Evolutionary conservation across 805 yeast species (phyloP).

Genomic region (Groenewaldozyma tartarivorans): DNA sequence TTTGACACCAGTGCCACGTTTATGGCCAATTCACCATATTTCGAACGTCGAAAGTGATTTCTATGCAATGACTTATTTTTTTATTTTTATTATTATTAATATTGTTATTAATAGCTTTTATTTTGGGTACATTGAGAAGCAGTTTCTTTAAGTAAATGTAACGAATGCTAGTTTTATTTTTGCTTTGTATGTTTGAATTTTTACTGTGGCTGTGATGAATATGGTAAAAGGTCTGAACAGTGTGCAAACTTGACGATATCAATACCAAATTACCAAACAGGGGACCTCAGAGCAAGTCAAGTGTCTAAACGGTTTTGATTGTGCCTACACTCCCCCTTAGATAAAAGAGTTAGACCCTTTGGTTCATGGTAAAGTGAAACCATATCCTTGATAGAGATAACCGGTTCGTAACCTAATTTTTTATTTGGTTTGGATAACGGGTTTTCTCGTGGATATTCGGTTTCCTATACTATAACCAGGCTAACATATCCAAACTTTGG

Average conservation of each 20-base stretch:
- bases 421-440: too few species aligned
- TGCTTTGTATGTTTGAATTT: background rate
- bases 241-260: background rate
- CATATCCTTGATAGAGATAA: too few species aligned
- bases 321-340: background rate
- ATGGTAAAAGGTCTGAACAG: conserved; percentile 8
- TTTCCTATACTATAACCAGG: too few species aligned
- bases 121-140: background rate
- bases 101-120: background rate
- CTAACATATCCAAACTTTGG: too few species aligned
- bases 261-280: too few species aligned
- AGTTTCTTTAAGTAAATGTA: background rate
- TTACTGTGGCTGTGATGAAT: conserved; percentile 6
- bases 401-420: background rate
- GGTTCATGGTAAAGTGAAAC: too few species aligned
- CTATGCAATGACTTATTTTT: background rate
- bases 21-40: conserved; percentile 65
- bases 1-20: conserved; percentile 64
- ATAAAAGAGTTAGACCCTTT: too few species aligned
- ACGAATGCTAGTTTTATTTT: background rate
- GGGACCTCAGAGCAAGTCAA: too few species aligned
- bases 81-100: background rate
- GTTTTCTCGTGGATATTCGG: too few species aligned
- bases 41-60: conserved; percentile 30
- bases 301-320: too few species aligned